Conservation (phyloP, 1,284 basidiomycete species). For the Pulveroboletus sp. region DNA sequence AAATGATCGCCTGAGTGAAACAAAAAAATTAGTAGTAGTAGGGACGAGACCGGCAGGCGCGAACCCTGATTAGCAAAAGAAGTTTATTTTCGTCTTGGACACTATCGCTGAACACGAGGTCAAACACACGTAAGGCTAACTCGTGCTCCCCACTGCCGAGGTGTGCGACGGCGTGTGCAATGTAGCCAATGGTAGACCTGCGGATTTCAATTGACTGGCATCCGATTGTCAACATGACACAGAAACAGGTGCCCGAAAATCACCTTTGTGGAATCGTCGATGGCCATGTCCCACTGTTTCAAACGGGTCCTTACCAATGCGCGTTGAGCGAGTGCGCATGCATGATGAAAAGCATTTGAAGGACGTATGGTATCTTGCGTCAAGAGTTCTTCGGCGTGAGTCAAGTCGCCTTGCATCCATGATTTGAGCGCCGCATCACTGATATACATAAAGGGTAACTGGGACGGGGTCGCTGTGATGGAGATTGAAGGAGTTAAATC, state of each 20-base stretch:
- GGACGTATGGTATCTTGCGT: neutral
- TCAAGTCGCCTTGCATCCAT: neutral
- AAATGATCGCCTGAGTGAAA: slow-evolving; percentile 5
- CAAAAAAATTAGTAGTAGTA: neutral
- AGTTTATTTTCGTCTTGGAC: neutral
- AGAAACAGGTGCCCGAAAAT: neutral
- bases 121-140: neutral
- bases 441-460: slow-evolving; percentile 1
- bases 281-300: neutral
- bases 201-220: neutral
- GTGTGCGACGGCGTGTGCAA: neutral
- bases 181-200: neutral
- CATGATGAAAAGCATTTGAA: neutral
- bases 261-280: slow-evolving; percentile 2
- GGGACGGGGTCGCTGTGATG: neutral
- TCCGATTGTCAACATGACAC: neutral
- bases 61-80: slow-evolving; percentile 8
- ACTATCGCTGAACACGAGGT: neutral
- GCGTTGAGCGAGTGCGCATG: neutral
- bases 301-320: neutral
- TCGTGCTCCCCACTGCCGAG: neutral
- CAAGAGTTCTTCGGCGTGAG: neutral
- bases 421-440: neutral
- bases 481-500: neutral
- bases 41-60: neutral